phyloP scores from a whole-genome alignment of 805 yeast genomes.

The Wickerhamomyces chaumierensis region DNA sequence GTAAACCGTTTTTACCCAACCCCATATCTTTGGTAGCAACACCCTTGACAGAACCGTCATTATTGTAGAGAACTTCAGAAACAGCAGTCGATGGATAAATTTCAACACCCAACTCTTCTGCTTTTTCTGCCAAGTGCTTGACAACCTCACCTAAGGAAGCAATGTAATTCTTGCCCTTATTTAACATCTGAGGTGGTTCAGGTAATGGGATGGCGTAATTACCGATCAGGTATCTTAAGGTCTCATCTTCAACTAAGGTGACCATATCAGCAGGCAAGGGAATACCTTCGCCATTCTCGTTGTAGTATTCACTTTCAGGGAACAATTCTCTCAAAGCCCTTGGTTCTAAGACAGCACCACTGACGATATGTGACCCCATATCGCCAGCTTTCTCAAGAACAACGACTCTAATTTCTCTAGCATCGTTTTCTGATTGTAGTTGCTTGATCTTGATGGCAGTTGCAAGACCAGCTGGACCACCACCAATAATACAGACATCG shows the following conservation, averaged over 20 bases:
- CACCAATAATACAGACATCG: conserved; percentile 94
- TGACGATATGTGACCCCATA: conserved; percentile 83
- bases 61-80: conserved; percentile 57
- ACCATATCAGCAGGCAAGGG: conserved; percentile 69
- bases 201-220: conserved; percentile 63
- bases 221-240: conserved; percentile 57
- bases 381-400: conserved; percentile 89
- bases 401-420: conserved; percentile 71
- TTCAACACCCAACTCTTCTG: conserved; percentile 91
- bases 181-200: conserved; percentile 86
- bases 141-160: conserved; percentile 76
- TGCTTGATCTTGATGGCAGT: conserved; percentile 88
- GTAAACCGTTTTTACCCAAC: conserved; percentile 58
- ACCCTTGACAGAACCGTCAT: conserved; percentile 60
- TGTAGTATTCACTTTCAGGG: conserved; percentile 49
- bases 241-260: conserved; percentile 66
- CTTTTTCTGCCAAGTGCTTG: conserved; percentile 72
- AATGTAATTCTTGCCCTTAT: conserved; percentile 72
- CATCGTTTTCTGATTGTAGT: conserved; percentile 51
- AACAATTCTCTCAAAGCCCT: conserved; percentile 75
- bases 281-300: conserved; percentile 43
- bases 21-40: conserved; percentile 95
- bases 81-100: conserved; percentile 86
- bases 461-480: conserved; percentile 95
- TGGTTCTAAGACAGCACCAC: conserved; percentile 94